Percentiles rank a stretch among this genome's conserved stretches.
Evolutionary conservation across 352 stramenopile species (phyloP).

Genomic region (Bremia lactucae): DNA sequence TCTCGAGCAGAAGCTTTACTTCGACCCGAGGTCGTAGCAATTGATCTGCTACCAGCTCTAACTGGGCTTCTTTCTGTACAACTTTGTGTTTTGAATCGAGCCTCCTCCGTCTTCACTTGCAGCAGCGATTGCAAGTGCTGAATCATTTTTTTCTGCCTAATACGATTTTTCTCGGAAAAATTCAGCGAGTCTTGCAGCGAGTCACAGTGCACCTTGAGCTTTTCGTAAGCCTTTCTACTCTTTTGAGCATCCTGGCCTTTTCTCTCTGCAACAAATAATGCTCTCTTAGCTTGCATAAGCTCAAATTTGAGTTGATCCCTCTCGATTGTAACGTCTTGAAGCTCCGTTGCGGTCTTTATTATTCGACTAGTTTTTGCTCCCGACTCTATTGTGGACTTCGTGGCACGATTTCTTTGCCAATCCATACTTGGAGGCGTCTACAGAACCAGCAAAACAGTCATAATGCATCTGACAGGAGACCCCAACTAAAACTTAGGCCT

Average conservation of each 20-base stretch:
- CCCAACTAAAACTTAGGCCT: too few relatives aligned
- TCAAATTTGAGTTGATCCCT: conserved; percentile 74
- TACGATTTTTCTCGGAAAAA: conserved; percentile 67
- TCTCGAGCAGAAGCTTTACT: background rate
- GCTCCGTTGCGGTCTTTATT: conserved; percentile 33
- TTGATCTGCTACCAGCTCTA: conserved; percentile 3
- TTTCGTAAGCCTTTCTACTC: conserved; percentile 46
- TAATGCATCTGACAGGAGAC: too few relatives aligned
- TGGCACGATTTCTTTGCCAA: conserved; percentile 14
- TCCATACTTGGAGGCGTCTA: conserved; percentile 8
- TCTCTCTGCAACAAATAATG: conserved; percentile 29
- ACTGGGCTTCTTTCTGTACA: conserved; percentile 8
- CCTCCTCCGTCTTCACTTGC: conserved; percentile 3
- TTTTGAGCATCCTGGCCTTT: conserved; percentile 39
- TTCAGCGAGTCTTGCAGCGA: conserved; percentile 72
- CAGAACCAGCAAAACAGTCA: too few relatives aligned
- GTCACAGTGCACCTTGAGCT: conserved; percentile 63
- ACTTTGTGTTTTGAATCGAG: background rate
- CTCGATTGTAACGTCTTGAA: conserved; percentile 55
- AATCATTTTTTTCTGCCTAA: conserved; percentile 67
- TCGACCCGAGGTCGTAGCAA: conserved; percentile 1
- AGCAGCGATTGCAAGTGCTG: conserved; percentile 46
- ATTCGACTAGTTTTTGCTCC: conserved; percentile 6
- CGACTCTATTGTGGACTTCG: too few relatives aligned
- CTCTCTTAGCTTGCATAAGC: conserved; percentile 47